Conservation (phyloP, 345 rosid species). For the Rhodamnia argentea region DNA sequence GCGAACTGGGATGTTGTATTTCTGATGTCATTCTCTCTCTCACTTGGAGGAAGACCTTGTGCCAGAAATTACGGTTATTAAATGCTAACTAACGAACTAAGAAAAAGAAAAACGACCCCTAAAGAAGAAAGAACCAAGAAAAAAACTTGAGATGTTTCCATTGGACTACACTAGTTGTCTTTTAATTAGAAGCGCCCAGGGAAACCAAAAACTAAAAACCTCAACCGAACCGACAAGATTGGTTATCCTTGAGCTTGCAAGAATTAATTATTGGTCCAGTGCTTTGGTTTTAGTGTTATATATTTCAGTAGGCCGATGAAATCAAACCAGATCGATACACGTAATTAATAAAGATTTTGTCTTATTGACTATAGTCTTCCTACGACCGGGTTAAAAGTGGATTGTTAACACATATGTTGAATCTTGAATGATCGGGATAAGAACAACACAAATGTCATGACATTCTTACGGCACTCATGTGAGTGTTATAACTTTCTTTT, state of each 20-base stretch:
- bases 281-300: neutral
- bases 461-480: too few relatives aligned
- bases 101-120: too few relatives aligned
- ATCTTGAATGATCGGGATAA: neutral
- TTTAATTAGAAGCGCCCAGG: neutral
- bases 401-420: neutral
- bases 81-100: neutral
- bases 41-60: too few relatives aligned
- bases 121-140: too few relatives aligned
- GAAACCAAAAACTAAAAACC: neutral
- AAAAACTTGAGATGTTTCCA: neutral
- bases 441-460: too few relatives aligned
- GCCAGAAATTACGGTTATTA: neutral
- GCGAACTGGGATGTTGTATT: neutral
- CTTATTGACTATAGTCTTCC: neutral
- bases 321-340: neutral
- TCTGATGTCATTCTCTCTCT: neutral
- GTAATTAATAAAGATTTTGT: neutral
- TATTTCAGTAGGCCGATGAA: neutral
- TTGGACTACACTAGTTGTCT: neutral
- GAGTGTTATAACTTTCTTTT: too few relatives aligned
- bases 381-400: neutral
- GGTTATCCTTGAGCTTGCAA: neutral
- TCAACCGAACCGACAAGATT: neutral
- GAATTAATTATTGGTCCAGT: neutral